Percentiles rank a stretch among this genome's conserved stretches.
These are phyloP conservation scores for Diaporthe citriasiana DNA, from an alignment of 2,329 filamentous ascomycete species.

Conservation along the genomic window DNA sequence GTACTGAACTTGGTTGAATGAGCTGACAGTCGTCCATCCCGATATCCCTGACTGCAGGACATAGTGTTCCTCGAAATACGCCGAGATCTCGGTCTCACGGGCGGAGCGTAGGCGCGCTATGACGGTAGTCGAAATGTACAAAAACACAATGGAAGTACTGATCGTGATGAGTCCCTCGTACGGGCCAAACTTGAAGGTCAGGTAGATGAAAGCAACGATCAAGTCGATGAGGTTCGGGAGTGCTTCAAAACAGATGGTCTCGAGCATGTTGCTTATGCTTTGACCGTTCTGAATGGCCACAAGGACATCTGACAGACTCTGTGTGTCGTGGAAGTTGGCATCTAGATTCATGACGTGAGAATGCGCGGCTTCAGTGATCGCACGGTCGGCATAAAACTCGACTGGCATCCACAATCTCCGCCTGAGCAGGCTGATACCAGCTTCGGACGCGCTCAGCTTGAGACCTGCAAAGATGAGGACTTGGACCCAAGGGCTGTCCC, in stretches of 20 bases:
- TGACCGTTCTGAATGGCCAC: constrained; percentile 69
- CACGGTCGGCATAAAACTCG: constrained; percentile 68
- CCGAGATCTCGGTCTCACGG: constrained; percentile 65
- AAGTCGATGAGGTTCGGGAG: constrained; percentile 74
- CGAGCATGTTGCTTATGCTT: constrained; percentile 68
- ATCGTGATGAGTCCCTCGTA: constrained; percentile 75
- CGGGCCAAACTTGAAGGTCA: constrained; percentile 70
- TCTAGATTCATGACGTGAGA: constrained; percentile 73
- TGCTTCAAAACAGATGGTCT: constrained; percentile 70
- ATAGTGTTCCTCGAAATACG: constrained; percentile 68
- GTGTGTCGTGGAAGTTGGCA: constrained; percentile 73
- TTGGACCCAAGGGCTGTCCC: constrained; percentile 61
- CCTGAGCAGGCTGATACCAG: constrained; percentile 66
- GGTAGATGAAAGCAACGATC: constrained; percentile 70
- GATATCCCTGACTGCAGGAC: constrained; percentile 69
- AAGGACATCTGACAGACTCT: constrained; percentile 71
- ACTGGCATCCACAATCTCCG: constrained; percentile 71
- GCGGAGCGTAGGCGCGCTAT: constrained; percentile 64
- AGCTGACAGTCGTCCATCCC: constrained; percentile 71
- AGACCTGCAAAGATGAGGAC: constrained; percentile 66
- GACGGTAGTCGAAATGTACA: constrained; percentile 66
- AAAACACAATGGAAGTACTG: constrained; percentile 69
- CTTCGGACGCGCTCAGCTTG: constrained; percentile 67
- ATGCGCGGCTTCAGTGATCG: constrained; percentile 68
- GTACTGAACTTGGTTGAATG: constrained; percentile 71